These are phyloP conservation scores for Debaryomyces subglobosus DNA, from an alignment of 1,139 yeast genomes.

Conservation along the genomic window DNA sequence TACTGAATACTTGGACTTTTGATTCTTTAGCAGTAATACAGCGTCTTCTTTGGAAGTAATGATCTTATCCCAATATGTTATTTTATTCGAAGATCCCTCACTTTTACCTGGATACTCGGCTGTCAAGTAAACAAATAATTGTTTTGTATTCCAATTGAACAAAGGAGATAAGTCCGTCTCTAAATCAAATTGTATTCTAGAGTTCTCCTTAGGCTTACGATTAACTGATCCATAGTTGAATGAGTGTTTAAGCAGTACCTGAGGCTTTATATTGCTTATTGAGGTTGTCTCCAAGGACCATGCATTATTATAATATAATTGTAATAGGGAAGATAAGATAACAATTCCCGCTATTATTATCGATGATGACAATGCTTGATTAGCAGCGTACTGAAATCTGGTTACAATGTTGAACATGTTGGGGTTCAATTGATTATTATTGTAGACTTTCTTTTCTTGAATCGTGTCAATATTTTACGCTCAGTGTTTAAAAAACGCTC, in stretches of 20 bases:
- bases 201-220: conserved; percentile 79
- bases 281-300: conserved; percentile 47
- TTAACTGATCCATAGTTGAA: conserved; percentile 73
- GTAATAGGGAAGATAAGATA: conserved; percentile 50
- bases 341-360: conserved; percentile 50
- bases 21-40: conserved; percentile 50
- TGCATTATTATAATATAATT: conserved; percentile 49
- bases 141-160: conserved; percentile 97
- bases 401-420: conserved; percentile 44
- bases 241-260: conserved; percentile 58
- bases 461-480: conserved; percentile 8
- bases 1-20: conserved; percentile 76
- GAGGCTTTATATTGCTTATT: conserved; percentile 41
- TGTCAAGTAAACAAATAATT: conserved; percentile 84
- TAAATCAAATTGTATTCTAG: conserved; percentile 71
- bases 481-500: background rate
- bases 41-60: conserved; percentile 64
- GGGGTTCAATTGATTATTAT: background rate
- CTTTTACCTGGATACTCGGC: conserved; percentile 80
- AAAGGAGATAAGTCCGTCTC: conserved; percentile 66
- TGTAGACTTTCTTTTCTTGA: background rate
- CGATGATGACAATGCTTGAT: conserved; percentile 58
- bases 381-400: conserved; percentile 56
- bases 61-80: conserved; percentile 91
- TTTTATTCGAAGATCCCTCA: conserved; percentile 56